phyloP scores from a whole-genome alignment of 2,329 filamentous ascomycete species.

The Ambrosiella xylebori region DNA sequence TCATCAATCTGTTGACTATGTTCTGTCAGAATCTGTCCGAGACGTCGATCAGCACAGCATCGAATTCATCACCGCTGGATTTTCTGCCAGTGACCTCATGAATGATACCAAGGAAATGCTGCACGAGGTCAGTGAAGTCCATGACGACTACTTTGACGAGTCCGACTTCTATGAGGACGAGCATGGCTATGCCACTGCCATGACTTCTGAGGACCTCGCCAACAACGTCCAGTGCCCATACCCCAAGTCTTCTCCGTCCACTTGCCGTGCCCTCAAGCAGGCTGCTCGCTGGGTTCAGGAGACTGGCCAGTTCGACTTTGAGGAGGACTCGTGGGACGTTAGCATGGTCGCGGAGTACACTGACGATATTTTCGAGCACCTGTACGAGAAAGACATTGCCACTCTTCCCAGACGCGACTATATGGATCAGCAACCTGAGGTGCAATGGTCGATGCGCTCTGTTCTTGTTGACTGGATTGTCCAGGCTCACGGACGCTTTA shows the following conservation, averaged over 20 bases:
- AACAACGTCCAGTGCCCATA: conserved; percentile 42
- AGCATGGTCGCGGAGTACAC: conserved; percentile 97
- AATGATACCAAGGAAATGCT: neutral
- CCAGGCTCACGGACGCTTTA: conserved; percentile 86
- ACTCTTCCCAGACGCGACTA: conserved; percentile 84
- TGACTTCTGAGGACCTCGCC: neutral
- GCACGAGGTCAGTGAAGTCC: neutral
- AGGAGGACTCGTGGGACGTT: conserved; percentile 89
- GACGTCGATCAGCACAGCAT: neutral
- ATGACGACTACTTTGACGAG: conserved; percentile 48
- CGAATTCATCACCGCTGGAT: conserved; percentile 1
- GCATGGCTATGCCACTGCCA: conserved; percentile 24
- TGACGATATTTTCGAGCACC: conserved; percentile 65
- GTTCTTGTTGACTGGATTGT: conserved; percentile 97
- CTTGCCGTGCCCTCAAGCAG: conserved; percentile 53
- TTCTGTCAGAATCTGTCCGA: neutral
- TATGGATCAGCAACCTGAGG: conserved; percentile 94
- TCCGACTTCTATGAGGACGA: conserved; percentile 71
- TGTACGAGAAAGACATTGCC: conserved; percentile 15
- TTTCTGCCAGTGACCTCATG: conserved; percentile 1
- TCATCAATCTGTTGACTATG: neutral
- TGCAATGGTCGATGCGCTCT: conserved; percentile 96
- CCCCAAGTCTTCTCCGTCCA: conserved; percentile 52
- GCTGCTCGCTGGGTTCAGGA: conserved; percentile 51
- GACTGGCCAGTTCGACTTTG: conserved; percentile 46